Evolutionary conservation across 192 early-diverging fungal species (phyloP), one percentile per base, ranked within the genome.

Genomic region (Phlyctochytrium planicorne): DNA sequence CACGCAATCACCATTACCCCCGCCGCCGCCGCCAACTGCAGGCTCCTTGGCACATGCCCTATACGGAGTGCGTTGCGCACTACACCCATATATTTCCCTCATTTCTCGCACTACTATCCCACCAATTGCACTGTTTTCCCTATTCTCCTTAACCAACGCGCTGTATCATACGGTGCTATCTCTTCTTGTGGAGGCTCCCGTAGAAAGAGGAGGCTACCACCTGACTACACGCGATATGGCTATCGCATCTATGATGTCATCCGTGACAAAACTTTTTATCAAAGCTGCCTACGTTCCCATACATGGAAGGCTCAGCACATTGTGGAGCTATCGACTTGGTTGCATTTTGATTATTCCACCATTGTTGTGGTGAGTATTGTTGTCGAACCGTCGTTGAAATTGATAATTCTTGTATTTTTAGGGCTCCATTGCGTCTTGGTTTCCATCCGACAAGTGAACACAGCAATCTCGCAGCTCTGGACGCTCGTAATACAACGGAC

Each of bases 151-250:
- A 30, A 33, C 34, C 14, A 71, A 80, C 67, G 57, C 65, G 10
- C 59, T 77, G 59, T 74, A 75, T 53, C 62, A 71, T 59, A 74
- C 78, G 32, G 64, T 75, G 4, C 62, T 80, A 17, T 67, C 72
- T 4, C 72, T 80, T 6, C 70, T 80, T 29, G 69, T 68, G 23
- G 72, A 74, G 1, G 66, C 71, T 2, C 67, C 67, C 31, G 27
- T 68, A 14, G 32, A 34, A 20, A 4, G 33, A 0, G 74, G 74
- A 17, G 78, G 78, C 14, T 71, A 76, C 34, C 70, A 69, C 33
- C 52, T 80, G 29, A 35, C 53, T 2, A 47, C 68, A 27, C 29
- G 67, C 16, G 62, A 34, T 0, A 75, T 70, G 23, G 73, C 72
- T 0, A 59, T 77, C 16, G 73, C 66, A 47, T 31, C 24, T 23